Percentiles rank a stretch among this genome's conserved stretches.
These are phyloP conservation scores for Paspalum vaginatum DNA, from an alignment of 176 grass and related monocot species.

Conservation along the genomic window DNA sequence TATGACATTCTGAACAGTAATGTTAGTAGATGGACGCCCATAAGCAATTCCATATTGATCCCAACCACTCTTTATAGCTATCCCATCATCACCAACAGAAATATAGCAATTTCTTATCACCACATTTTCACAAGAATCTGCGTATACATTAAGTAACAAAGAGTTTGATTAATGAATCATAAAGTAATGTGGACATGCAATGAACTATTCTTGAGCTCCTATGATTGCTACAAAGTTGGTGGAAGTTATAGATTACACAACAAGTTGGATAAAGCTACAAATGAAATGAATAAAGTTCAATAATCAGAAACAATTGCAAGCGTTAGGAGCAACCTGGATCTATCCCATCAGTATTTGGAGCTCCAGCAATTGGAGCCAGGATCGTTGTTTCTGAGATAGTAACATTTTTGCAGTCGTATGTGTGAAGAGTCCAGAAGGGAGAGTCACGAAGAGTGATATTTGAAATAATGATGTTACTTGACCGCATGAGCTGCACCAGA, in stretches of 20 bases:
- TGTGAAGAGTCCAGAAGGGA: slow-evolving; percentile 97
- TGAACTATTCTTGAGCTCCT: not conserved
- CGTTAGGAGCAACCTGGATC: slow-evolving; percentile 69
- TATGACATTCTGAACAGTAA: slow-evolving; percentile 63
- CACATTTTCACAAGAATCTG: slow-evolving; percentile 89
- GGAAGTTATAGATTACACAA: not conserved
- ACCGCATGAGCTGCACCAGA: slow-evolving; percentile 86
- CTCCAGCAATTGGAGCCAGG: slow-evolving; percentile 65
- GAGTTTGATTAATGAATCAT: slow-evolving; percentile 9
- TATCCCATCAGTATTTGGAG: slow-evolving; percentile 97
- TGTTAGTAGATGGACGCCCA: slow-evolving; percentile 82
- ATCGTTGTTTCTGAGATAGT: slow-evolving; percentile 79
- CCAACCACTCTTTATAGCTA: slow-evolving; percentile 99
- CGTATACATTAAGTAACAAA: slow-evolving; percentile 16
- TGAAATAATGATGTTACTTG: slow-evolving; percentile 73
- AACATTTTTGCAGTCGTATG: slow-evolving; percentile 82
- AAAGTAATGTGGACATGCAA: not conserved
- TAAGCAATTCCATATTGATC: slow-evolving; percentile 92
- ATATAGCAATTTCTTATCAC: slow-evolving; percentile 91
- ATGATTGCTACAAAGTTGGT: not conserved
- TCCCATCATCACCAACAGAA: slow-evolving; percentile 87
- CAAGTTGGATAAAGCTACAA: not conserved
- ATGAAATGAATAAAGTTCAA: slow-evolving; percentile 14
- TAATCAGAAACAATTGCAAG: slow-evolving; percentile 13
- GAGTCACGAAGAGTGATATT: slow-evolving; percentile 80